These are phyloP conservation scores for Yamadazyma sp. DNA, from an alignment of 1,139 yeast genomes.

Conservation along the genomic window DNA sequence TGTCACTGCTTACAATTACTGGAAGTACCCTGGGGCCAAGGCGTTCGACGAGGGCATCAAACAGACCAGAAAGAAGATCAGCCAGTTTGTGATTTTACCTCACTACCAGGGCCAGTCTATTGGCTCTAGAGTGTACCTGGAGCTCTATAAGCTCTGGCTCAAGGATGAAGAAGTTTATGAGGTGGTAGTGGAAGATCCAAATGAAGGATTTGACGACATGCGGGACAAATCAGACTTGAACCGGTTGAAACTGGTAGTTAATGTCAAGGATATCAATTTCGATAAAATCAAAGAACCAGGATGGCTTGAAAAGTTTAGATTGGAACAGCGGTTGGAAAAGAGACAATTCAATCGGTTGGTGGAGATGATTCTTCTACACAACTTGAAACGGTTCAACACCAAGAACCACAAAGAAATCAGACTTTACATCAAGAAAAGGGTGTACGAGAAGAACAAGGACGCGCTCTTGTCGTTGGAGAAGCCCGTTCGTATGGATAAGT, in stretches of 20 bases:
- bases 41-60: conserved; percentile 51
- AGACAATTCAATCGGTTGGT: conserved; percentile 76
- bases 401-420: conserved; percentile 45
- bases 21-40: conserved; percentile 63
- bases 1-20: conserved; percentile 80
- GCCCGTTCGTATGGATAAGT: conserved; percentile 60
- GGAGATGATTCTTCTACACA: conserved; percentile 69
- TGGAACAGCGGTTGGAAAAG: conserved; percentile 60
- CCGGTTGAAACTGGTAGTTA: conserved; percentile 34
- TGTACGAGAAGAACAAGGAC: conserved; percentile 77
- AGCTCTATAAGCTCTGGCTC: conserved; percentile 56
- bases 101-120: conserved; percentile 70
- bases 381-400: conserved; percentile 26
- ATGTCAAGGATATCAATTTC: conserved; percentile 20
- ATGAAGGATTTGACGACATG: conserved; percentile 87
- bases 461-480: conserved; percentile 67
- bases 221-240: conserved; percentile 80
- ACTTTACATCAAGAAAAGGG: conserved; percentile 65
- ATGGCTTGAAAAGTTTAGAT: conserved; percentile 45
- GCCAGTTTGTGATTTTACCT: conserved; percentile 86
- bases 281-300: conserved; percentile 20
- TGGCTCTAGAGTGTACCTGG: conserved; percentile 66
- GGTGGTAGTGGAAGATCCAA: conserved; percentile 92
- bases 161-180: conserved; percentile 58
- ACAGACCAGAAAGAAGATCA: conserved; percentile 68